A percentile compares a stretch with the other conserved stretches of the same genome.
These are phyloP conservation scores for Acidomyces sp. DNA, from an alignment of 495 filamentous ascomycete genomes.

Conservation along the genomic window DNA sequence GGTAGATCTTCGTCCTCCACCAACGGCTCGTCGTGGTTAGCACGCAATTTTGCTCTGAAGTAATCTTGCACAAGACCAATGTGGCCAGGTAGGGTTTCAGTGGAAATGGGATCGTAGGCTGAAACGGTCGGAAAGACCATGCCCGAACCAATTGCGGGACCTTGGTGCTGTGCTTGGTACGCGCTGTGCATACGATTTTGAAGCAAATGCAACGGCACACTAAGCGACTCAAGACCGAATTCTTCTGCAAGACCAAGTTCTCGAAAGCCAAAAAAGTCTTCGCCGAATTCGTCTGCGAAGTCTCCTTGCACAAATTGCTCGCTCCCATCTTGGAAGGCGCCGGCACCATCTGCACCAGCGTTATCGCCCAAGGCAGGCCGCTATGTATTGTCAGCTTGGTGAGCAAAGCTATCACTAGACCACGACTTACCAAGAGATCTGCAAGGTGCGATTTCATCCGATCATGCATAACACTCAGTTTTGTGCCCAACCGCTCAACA, in stretches of 20 bases:
- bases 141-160: slow-evolving; percentile 37
- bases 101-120: slow-evolving; percentile 64
- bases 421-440: slow-evolving; percentile 49
- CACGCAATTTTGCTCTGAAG: slow-evolving; percentile 75
- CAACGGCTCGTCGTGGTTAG: slow-evolving; percentile 66
- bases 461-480: slow-evolving; percentile 73
- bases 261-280: slow-evolving; percentile 98
- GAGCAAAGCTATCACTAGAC: no score
- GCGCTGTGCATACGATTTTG: slow-evolving; percentile 78
- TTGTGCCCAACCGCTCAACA: slow-evolving; percentile 74
- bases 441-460: slow-evolving; percentile 81
- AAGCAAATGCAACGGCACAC: slow-evolving; percentile 85
- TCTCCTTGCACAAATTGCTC: slow-evolving; percentile 95
- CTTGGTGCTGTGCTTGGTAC: slow-evolving; percentile 61
- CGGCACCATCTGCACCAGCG: slow-evolving; percentile 68
- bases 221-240: slow-evolving; percentile 69
- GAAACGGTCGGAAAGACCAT: slow-evolving; percentile 57
- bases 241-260: slow-evolving; percentile 85
- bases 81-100: slow-evolving; percentile 59
- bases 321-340: slow-evolving; percentile 87
- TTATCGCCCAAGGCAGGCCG: slow-evolving; percentile 70
- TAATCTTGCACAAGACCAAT: slow-evolving; percentile 80
- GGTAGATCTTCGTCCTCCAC: slow-evolving; percentile 94
- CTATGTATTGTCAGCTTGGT: slow-evolving; percentile 12
- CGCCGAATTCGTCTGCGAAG: slow-evolving; percentile 92